A percentile compares a stretch with the other conserved stretches of the same genome.
These are phyloP conservation scores for Cryptococcus hybrid DNA, from an alignment of 1,284 basidiomycete genomes.

Conservation along the genomic window DNA sequence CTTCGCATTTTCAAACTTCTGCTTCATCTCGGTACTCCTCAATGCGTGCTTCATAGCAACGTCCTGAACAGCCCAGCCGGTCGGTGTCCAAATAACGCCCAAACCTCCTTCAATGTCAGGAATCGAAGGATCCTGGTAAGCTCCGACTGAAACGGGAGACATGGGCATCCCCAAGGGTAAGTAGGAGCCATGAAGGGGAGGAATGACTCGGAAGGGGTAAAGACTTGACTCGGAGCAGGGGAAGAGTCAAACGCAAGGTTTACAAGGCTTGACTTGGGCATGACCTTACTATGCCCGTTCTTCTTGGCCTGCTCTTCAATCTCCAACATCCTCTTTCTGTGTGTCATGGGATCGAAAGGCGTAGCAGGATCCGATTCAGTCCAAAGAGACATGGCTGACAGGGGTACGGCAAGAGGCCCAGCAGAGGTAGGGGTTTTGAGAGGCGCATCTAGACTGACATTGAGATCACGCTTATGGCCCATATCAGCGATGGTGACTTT, in stretches of 20 bases:
- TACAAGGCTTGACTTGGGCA: slow-evolving; percentile 5
- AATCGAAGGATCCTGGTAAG: slow-evolving; percentile 7
- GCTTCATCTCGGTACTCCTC: slow-evolving; percentile 20
- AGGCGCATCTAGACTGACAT: neutral
- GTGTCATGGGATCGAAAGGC: slow-evolving; percentile 29
- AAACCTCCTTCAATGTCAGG: slow-evolving; percentile 21
- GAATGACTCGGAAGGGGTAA: neutral
- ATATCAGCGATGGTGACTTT: slow-evolving; percentile 16
- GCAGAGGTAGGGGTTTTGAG: slow-evolving; percentile 5
- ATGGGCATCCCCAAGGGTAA: slow-evolving; percentile 44
- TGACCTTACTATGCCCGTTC: neutral
- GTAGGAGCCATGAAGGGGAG: slow-evolving; percentile 6
- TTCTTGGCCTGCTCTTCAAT: slow-evolving; percentile 4
- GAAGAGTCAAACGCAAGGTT: slow-evolving; percentile 2
- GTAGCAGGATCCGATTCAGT: slow-evolving; percentile 43
- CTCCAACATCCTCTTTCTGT: slow-evolving; percentile 10
- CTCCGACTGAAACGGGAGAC: slow-evolving; percentile 17
- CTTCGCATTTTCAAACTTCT: slow-evolving; percentile 9
- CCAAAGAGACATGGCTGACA: slow-evolving; percentile 30
- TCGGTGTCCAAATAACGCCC: slow-evolving; percentile 40
- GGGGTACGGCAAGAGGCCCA: slow-evolving; percentile 13
- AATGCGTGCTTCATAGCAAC: slow-evolving; percentile 34
- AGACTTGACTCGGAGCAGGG: neutral
- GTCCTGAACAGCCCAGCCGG: slow-evolving; percentile 44
- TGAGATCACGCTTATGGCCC: neutral